Conservation (phyloP, 2,329 filamentous ascomycete species). For the Neofusicoccum kwambonambiense region DNA sequence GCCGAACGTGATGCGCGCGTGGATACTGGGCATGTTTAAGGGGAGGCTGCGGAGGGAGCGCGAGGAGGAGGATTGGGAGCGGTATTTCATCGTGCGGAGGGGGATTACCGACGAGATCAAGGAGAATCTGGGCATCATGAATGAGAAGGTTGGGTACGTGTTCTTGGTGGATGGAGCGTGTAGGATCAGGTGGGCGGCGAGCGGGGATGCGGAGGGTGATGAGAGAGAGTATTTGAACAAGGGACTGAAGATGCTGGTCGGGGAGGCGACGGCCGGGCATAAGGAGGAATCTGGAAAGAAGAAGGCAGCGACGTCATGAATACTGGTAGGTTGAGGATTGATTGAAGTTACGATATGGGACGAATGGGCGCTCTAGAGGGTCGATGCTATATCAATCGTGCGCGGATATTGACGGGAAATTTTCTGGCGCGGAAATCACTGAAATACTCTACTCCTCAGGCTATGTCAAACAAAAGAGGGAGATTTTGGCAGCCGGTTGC, state of each 20-base stretch:
- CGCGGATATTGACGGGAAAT: too few relatives aligned
- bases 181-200: slow-evolving; percentile 91
- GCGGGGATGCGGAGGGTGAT: slow-evolving; percentile 63
- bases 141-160: slow-evolving; percentile 89
- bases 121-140: slow-evolving; percentile 68
- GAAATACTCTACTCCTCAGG: neutral
- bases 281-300: slow-evolving; percentile 25
- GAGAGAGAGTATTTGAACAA: slow-evolving; percentile 68
- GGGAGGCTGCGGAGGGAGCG: slow-evolving; percentile 49
- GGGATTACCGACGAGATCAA: slow-evolving; percentile 57
- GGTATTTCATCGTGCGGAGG: slow-evolving; percentile 60
- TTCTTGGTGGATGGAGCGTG: slow-evolving; percentile 87
- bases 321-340: too few relatives aligned
- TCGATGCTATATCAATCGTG: too few relatives aligned
- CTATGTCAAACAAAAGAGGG: neutral
- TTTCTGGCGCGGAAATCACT: neutral
- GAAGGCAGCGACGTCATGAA: neutral
- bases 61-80: slow-evolving; percentile 51
- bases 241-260: slow-evolving; percentile 62
- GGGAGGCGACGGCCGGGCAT: slow-evolving; percentile 45
- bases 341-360: too few relatives aligned
- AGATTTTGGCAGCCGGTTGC: slow-evolving; percentile 3
- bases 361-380: too few relatives aligned
- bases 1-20: slow-evolving; percentile 67
- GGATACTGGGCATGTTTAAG: slow-evolving; percentile 57